Evolutionary conservation across 1,139 yeast genomes (phyloP).

Genomic region (Diutina neorugosa): DNA sequence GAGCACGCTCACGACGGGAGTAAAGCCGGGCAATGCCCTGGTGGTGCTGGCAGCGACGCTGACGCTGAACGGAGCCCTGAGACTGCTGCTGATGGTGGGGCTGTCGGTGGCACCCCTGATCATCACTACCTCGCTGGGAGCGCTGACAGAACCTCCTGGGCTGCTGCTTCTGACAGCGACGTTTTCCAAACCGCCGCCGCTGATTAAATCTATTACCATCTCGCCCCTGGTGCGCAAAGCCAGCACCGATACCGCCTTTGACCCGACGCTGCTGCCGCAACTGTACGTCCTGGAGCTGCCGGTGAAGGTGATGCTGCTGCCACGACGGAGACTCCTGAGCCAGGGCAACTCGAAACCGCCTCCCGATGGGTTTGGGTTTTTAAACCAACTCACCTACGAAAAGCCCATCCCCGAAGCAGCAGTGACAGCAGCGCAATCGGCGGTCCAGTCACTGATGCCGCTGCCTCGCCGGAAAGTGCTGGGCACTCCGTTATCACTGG

Average conservation of each 20-base stretch:
- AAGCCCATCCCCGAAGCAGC: neutral
- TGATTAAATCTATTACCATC: constrained; percentile 7
- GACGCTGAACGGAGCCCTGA: constrained; percentile 6
- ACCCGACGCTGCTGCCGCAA: neutral
- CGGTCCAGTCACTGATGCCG: neutral
- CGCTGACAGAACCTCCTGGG: constrained; percentile 7
- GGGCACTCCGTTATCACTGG: constrained; percentile 7
- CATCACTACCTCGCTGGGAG: constrained; percentile 7
- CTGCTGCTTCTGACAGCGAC: constrained; percentile 3
- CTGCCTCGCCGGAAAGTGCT: neutral
- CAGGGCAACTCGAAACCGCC: neutral
- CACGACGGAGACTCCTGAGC: neutral
- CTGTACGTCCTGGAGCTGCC: neutral
- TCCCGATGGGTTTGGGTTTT: neutral
- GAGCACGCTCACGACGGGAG: neutral
- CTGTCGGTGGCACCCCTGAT: constrained; percentile 4
- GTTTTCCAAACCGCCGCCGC: constrained; percentile 3
- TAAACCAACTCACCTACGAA: neutral
- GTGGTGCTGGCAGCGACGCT: constrained; percentile 1
- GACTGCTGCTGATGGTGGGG: constrained; percentile 6
- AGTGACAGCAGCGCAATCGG: neutral
- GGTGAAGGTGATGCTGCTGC: neutral
- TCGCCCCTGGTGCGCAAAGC: constrained; percentile 5
- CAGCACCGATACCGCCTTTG: neutral
- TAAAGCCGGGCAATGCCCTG: neutral